A percentile compares a stretch with the other conserved stretches of the same genome.
These are phyloP conservation scores for Eimeria brunetti DNA, from an alignment of 169 alveolate genomes.

Conservation along the genomic window DNA sequence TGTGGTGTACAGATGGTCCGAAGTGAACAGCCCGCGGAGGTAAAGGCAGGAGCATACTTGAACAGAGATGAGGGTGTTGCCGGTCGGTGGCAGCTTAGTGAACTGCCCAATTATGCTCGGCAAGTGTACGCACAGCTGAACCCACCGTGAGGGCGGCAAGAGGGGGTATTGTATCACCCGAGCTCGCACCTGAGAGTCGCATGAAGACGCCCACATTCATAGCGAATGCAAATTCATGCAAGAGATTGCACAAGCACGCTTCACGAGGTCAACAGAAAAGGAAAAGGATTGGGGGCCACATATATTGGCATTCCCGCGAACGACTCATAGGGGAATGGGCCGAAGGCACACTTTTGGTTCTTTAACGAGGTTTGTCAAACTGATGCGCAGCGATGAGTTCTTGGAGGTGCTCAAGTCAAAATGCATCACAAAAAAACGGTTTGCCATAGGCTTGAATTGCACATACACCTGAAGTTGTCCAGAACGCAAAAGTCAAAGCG, in stretches of 20 bases:
- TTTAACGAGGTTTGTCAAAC: conserved; percentile 87
- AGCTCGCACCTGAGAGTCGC: conserved; percentile 68
- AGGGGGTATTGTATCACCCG: conserved; percentile 75
- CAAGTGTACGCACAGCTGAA: conserved; percentile 82
- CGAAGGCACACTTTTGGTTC: conserved; percentile 83
- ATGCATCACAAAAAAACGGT: conserved; percentile 88
- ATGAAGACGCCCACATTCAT: background rate
- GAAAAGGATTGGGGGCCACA: background rate
- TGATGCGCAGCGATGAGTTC: conserved; percentile 83
- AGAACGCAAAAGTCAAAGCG: background rate
- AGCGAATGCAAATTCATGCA: background rate
- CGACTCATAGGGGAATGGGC: background rate
- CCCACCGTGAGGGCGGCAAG: conserved; percentile 47
- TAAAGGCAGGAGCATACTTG: conserved; percentile 85
- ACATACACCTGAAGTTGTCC: conserved; percentile 82
- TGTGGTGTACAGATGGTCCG: conserved; percentile 85
- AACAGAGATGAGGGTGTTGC: conserved; percentile 84
- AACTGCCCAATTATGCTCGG: conserved; percentile 72
- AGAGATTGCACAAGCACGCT: background rate
- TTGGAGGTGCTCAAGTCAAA: conserved; percentile 86
- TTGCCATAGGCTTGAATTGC: conserved; percentile 84
- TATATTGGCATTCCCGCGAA: background rate
- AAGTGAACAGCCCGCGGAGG: conserved; percentile 87
- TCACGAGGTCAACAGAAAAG: background rate
- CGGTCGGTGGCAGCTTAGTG: conserved; percentile 73